A percentile compares a stretch with the other conserved stretches of the same genome.
Evolutionary conservation across 78 protist genomes (phyloP).

Genomic region (Chrysochromulina tobinii): DNA sequence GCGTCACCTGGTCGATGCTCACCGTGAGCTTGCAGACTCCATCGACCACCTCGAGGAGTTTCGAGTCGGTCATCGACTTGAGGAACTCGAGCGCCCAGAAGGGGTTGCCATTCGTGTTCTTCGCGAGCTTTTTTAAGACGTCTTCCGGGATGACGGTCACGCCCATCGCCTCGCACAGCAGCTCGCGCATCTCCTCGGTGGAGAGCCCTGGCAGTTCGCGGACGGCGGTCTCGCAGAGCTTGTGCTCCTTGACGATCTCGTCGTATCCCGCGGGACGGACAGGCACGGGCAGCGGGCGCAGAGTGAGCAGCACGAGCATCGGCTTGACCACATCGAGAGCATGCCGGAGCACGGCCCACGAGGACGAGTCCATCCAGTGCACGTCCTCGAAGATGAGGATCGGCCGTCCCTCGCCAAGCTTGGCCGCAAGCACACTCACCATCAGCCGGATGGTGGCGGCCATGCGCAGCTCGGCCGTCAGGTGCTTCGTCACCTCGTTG

Average conservation of each 20-base stretch:
- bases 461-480: background rate
- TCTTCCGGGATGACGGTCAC: background rate
- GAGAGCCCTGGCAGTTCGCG: too few species aligned
- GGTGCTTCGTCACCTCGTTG: background rate
- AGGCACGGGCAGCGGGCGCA: background rate
- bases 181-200: too few species aligned
- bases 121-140: background rate
- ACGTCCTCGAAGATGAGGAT: background rate
- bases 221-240: too few species aligned
- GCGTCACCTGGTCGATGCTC: background rate
- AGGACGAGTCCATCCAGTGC: background rate
- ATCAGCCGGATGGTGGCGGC: background rate
- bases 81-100: background rate
- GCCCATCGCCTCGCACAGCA: background rate
- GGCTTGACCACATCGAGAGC: background rate
- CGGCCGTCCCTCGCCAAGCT: too few species aligned
- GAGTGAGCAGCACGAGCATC: background rate
- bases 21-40: background rate
- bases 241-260: too few species aligned
- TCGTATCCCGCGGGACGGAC: too few species aligned
- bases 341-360: background rate
- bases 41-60: background rate
- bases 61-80: background rate
- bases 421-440: background rate
- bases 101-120: background rate